Conservation (phyloP, 495 filamentous ascomycete species). For the Parmelia sp. region DNA sequence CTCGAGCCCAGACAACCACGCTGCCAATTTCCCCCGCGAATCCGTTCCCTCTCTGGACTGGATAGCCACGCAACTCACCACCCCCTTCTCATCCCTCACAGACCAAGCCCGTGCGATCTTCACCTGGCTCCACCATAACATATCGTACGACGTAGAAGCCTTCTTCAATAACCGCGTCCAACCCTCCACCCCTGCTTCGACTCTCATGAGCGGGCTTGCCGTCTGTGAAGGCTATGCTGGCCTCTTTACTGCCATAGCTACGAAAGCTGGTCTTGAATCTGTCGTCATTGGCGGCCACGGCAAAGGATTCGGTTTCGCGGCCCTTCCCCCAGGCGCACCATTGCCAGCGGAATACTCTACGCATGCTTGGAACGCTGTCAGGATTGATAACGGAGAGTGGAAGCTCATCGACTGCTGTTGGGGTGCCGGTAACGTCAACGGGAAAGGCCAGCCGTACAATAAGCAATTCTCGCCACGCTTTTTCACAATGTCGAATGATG, state of each 20-base stretch:
- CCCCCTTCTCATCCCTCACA: constrained; percentile 70
- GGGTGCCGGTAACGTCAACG: constrained; percentile 66
- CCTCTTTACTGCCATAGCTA: constrained; percentile 70
- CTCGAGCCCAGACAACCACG: constrained; percentile 69
- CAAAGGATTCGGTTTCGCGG: constrained; percentile 70
- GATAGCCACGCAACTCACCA: constrained; percentile 70
- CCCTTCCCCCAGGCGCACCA: constrained; percentile 47
- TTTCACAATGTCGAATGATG: constrained; percentile 77
- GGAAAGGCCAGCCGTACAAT: constrained; percentile 50
- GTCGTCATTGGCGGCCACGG: constrained; percentile 72
- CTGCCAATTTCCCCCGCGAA: constrained; percentile 65
- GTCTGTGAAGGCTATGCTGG: constrained; percentile 90
- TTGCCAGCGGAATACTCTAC: constrained; percentile 53
- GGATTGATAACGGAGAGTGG: constrained; percentile 79
- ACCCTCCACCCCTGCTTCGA: constrained; percentile 59
- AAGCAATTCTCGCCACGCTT: constrained; percentile 59
- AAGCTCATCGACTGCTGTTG: constrained; percentile 89
- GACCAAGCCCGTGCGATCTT: constrained; percentile 92
- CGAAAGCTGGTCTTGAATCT: constrained; percentile 63
- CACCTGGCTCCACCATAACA: constrained; percentile 92
- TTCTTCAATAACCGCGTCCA: constrained; percentile 68
- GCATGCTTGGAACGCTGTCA: constrained; percentile 92
- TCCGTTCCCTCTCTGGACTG: constrained; percentile 45
- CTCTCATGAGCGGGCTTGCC: constrained; percentile 65
- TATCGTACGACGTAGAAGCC: constrained; percentile 69